Conservation (phyloP, 169 alveolate species). For the Plasmodium gaboni region DNA sequence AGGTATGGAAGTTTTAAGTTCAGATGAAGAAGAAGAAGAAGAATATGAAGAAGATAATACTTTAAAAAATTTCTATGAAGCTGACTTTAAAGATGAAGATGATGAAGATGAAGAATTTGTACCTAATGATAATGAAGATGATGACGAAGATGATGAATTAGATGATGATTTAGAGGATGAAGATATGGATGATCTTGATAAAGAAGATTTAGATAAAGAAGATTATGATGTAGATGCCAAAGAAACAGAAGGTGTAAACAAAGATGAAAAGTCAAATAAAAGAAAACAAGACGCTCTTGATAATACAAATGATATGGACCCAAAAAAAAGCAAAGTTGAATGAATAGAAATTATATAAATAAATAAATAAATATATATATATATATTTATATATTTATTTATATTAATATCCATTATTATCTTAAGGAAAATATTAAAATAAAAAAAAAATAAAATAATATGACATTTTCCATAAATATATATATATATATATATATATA, state of each 20-base stretch:
- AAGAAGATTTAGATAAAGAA: conserved; percentile 30
- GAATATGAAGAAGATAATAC: conserved; percentile 88
- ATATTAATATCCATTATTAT: no score
- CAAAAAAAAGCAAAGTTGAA: conserved; percentile 43
- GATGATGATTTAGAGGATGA: conserved; percentile 80
- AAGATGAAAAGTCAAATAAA: conserved; percentile 84
- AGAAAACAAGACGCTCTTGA: conserved; percentile 58
- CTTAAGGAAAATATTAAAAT: no score
- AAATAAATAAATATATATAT: no score
- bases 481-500: not conserved
- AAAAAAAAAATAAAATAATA: no score
- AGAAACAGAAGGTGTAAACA: conserved; percentile 84
- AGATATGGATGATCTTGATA: conserved; percentile 51
- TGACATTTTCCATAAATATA: not conserved
- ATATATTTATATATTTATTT: no score
- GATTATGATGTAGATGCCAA: conserved; percentile 61
- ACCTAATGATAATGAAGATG: conserved; percentile 87
- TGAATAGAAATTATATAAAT: not conserved
- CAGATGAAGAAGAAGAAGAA: conserved; percentile 90
- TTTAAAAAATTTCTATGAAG: conserved; percentile 90
- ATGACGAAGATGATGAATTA: conserved; percentile 87
- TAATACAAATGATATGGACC: conserved; percentile 12
- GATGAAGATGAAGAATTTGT: conserved; percentile 91
- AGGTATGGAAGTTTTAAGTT: conserved; percentile 88
- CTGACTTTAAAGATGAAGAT: conserved; percentile 90